These are phyloP conservation scores for Fusarium austroafricanum DNA, from an alignment of 2,329 filamentous ascomycete genomes.

Conservation along the genomic window DNA sequence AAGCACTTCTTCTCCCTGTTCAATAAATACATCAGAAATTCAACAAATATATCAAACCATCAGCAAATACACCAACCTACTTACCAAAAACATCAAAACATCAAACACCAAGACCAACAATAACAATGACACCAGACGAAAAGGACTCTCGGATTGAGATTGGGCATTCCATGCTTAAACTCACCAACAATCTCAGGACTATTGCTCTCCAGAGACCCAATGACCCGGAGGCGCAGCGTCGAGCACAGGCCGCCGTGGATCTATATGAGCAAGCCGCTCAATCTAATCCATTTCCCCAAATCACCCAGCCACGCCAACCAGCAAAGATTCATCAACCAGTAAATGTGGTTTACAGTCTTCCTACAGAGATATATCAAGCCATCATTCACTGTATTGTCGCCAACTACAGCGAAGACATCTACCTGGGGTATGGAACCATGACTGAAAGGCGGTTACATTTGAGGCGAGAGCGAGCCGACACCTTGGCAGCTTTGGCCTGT, in stretches of 20 bases:
- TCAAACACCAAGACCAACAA: too few relatives aligned
- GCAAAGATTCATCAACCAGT: background rate
- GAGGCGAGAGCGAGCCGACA: too few relatives aligned
- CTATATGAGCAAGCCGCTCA: background rate
- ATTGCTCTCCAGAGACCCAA: background rate
- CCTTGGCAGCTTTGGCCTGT: conserved; percentile 11
- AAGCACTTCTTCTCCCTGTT: too few relatives aligned
- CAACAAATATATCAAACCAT: too few relatives aligned
- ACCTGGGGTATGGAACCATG: too few relatives aligned
- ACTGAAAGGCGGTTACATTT: too few relatives aligned
- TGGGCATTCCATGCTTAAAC: background rate
- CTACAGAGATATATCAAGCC: conserved; percentile 9
- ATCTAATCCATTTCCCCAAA: background rate
- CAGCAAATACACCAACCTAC: too few relatives aligned
- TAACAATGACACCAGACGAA: too few relatives aligned
- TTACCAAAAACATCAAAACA: too few relatives aligned
- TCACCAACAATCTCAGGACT: background rate
- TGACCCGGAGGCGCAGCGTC: conserved; percentile 5
- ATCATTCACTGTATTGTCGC: conserved; percentile 7
- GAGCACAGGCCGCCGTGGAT: background rate
- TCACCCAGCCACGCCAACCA: background rate
- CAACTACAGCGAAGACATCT: too few relatives aligned
- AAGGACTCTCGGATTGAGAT: too few relatives aligned
- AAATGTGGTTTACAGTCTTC: background rate
- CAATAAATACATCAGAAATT: too few relatives aligned